Conservation (phyloP, 2,329 filamentous ascomycete species). For the Pyrenochaeta sp. region DNA sequence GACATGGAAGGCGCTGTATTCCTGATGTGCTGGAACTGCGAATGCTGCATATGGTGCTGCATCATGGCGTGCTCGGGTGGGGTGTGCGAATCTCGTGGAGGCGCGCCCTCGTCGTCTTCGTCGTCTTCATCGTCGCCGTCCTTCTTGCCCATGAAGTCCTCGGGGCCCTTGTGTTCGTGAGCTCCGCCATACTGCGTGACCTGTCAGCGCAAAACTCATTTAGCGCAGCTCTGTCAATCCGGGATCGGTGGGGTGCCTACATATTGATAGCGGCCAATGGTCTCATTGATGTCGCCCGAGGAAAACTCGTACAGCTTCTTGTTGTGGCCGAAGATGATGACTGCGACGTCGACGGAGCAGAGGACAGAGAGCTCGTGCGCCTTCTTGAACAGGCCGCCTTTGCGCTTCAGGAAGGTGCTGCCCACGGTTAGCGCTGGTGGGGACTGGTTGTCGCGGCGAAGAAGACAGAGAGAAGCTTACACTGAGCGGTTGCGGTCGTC, state of each 20-base stretch:
- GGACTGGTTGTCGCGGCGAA: conserved; percentile 19
- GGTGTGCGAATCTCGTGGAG: conserved; percentile 71
- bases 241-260: conserved; percentile 63
- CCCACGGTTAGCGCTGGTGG: conserved; percentile 32
- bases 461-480: conserved; percentile 65
- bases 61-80: conserved; percentile 69
- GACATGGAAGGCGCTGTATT: conserved; percentile 86
- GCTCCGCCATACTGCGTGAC: conserved; percentile 79
- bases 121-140: conserved; percentile 82
- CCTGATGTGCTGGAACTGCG: conserved; percentile 79
- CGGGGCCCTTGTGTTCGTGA: conserved; percentile 95
- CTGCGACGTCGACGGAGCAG: conserved; percentile 97
- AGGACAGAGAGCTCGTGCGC: conserved; percentile 97
- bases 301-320: conserved; percentile 99
- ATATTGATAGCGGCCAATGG: conserved; percentile 87
- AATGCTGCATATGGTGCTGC: conserved; percentile 58
- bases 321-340: conserved; percentile 98
- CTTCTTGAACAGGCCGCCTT: conserved; percentile 99
- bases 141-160: conserved; percentile 84
- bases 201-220: conserved; percentile 33
- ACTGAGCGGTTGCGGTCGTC: conserved; percentile 97
- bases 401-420: conserved; percentile 97
- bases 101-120: conserved; percentile 75
- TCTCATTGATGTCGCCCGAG: conserved; percentile 90
- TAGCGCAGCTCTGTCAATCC: conserved; percentile 25